These are phyloP conservation scores for Geotrichum klebahnii DNA, from an alignment of 1,139 yeast species.

Conservation along the genomic window DNA sequence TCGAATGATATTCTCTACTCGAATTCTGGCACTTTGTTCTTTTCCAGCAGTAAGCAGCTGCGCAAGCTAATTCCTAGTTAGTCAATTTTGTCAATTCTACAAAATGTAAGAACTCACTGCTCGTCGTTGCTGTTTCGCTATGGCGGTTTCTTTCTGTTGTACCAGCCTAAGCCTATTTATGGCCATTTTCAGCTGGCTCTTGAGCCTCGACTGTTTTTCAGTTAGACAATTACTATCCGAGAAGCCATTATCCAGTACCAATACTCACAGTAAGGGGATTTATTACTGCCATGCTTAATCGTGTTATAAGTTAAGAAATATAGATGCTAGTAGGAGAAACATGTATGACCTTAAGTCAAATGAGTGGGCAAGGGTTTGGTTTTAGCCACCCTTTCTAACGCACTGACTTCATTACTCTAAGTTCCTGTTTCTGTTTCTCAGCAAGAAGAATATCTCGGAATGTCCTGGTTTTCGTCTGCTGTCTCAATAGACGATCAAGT, in stretches of 20 bases:
- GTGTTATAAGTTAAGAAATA: too few species aligned
- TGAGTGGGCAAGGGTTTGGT: neutral
- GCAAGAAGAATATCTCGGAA: neutral
- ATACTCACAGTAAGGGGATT: slow-evolving; percentile 25
- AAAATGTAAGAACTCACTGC: slow-evolving; percentile 35
- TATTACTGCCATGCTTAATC: neutral
- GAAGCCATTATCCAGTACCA: neutral
- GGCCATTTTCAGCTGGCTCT: slow-evolving; percentile 74
- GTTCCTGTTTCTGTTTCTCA: neutral
- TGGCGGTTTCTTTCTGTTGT: slow-evolving; percentile 77
- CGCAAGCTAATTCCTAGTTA: slow-evolving; percentile 47
- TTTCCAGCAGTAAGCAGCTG: slow-evolving; percentile 66
- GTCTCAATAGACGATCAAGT: slow-evolving; percentile 61
- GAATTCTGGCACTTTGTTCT: slow-evolving; percentile 76
- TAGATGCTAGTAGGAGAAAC: neutral
- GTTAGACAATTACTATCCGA: neutral
- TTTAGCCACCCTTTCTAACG: slow-evolving; percentile 2
- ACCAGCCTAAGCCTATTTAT: slow-evolving; percentile 72
- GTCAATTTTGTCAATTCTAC: neutral
- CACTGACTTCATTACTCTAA: neutral
- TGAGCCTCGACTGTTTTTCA: slow-evolving; percentile 45
- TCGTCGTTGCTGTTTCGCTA: slow-evolving; percentile 77
- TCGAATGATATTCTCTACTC: slow-evolving; percentile 80
- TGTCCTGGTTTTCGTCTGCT: slow-evolving; percentile 58
- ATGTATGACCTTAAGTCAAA: neutral